Conservation (phyloP, 2,329 filamentous ascomycete species). For the Ceratocystis albifundus region DNA sequence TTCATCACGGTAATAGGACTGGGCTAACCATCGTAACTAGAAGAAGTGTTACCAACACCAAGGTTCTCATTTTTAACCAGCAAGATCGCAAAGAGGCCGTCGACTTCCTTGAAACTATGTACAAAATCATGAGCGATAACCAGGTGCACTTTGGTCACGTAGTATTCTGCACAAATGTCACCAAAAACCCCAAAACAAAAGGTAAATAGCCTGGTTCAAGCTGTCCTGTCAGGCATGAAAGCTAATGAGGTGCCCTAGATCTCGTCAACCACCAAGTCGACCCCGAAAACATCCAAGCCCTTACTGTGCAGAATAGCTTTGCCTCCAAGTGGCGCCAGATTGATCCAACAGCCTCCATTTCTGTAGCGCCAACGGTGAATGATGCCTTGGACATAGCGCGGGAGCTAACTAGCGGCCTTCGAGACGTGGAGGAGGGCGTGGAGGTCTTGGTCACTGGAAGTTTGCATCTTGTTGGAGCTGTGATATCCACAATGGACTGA, state of each 20-base stretch:
- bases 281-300: slow-evolving; percentile 39
- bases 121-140: slow-evolving; percentile 30
- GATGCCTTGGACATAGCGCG: slow-evolving; percentile 42
- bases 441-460: slow-evolving; percentile 50
- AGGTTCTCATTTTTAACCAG: slow-evolving; percentile 79
- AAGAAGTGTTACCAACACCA: slow-evolving; percentile 30
- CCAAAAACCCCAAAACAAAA: slow-evolving; percentile 32
- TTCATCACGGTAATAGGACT: neutral
- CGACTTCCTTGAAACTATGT: slow-evolving; percentile 41
- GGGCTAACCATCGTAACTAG: neutral
- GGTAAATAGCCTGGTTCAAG: slow-evolving; percentile 25
- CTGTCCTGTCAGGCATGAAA: neutral
- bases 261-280: slow-evolving; percentile 47
- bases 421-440: slow-evolving; percentile 31
- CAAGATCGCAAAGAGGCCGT: slow-evolving; percentile 46
- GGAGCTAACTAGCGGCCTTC: slow-evolving; percentile 28
- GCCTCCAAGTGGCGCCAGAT: slow-evolving; percentile 41
- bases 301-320: slow-evolving; percentile 43
- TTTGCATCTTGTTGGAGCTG: slow-evolving; percentile 50
- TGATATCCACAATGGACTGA: slow-evolving; percentile 39
- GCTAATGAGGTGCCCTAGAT: slow-evolving; percentile 30
- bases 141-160: slow-evolving; percentile 52
- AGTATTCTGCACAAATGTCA: slow-evolving; percentile 70
- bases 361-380: slow-evolving; percentile 43
- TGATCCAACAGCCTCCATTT: slow-evolving; percentile 37